phyloP scores from a whole-genome alignment of 2,329 filamentous ascomycete species.

The Trichophyton mentagrophytes region DNA sequence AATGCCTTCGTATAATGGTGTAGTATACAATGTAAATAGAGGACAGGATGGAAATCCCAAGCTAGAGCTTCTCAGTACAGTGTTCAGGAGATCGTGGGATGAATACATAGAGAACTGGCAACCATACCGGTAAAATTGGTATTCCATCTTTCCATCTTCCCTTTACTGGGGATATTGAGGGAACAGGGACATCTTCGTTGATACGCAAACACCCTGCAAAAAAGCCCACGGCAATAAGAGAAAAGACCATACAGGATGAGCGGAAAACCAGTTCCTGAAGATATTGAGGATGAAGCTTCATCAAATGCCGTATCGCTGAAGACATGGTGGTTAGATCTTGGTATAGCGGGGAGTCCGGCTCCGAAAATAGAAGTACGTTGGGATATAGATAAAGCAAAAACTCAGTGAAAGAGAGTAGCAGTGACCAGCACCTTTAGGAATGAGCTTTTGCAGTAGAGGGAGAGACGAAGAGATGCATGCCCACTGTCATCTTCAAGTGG shows the following conservation, averaged over 20 bases:
- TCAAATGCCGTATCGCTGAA: neutral
- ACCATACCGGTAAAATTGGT: conserved; percentile 18
- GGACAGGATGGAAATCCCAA: conserved; percentile 14
- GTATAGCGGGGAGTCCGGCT: neutral
- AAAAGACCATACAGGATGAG: conserved; percentile 13
- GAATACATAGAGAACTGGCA: neutral
- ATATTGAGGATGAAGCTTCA: conserved; percentile 7
- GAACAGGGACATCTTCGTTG: conserved; percentile 15
- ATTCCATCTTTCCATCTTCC: conserved; percentile 24
- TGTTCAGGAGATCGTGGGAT: neutral
- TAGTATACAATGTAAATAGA: conserved; percentile 16
- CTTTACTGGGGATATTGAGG: conserved; percentile 7
- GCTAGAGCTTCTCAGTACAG: conserved; percentile 7
- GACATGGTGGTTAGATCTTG: neutral
- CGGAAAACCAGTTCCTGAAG: conserved; percentile 15
- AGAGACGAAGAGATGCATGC: neutral
- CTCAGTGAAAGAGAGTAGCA: neutral
- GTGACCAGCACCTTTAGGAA: neutral
- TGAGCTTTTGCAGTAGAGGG: neutral
- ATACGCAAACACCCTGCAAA: conserved; percentile 19
- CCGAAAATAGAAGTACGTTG: neutral
- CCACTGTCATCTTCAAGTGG: neutral
- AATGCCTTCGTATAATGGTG: conserved; percentile 4
- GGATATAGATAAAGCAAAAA: neutral
- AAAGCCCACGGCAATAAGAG: conserved; percentile 18